Evolutionary conservation across 768 basidiomycete genomes (phyloP).

Genomic region (Russula vinacea): DNA sequence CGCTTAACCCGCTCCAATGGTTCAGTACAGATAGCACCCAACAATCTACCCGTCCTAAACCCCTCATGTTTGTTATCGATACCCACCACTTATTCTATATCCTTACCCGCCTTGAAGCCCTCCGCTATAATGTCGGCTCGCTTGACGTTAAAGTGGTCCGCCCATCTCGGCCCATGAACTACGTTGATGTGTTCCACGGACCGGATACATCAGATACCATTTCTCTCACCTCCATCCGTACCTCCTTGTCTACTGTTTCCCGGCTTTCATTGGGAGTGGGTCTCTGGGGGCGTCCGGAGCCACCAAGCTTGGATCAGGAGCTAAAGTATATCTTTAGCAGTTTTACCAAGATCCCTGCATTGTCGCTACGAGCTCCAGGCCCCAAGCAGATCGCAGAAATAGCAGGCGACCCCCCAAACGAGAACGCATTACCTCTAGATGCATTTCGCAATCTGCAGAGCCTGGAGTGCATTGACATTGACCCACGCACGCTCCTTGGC

Average conservation of each 20-base stretch:
- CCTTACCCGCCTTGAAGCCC: slow-evolving; percentile 79
- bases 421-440: slow-evolving; percentile 76
- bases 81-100: slow-evolving; percentile 85
- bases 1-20: slow-evolving; percentile 65
- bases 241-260: slow-evolving; percentile 74
- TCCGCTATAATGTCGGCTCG: slow-evolving; percentile 72
- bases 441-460: slow-evolving; percentile 81
- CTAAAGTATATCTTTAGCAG: slow-evolving; percentile 85
- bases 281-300: slow-evolving; percentile 68
- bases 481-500: slow-evolving; percentile 76
- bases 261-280: slow-evolving; percentile 65
- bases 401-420: slow-evolving; percentile 60
- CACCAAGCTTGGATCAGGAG: slow-evolving; percentile 61
- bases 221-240: slow-evolving; percentile 71
- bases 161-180: slow-evolving; percentile 75
- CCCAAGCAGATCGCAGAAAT: slow-evolving; percentile 67
- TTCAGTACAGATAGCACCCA: slow-evolving; percentile 42
- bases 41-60: slow-evolving; percentile 42
- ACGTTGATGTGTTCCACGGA: slow-evolving; percentile 54
- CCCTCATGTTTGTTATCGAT: slow-evolving; percentile 67
- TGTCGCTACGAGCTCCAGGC: slow-evolving; percentile 62
- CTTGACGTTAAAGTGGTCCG: slow-evolving; percentile 73
- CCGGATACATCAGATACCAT: slow-evolving; percentile 68
- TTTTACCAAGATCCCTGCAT: slow-evolving; percentile 85
- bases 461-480: slow-evolving; percentile 73